Evolutionary conservation across 176 grass and related monocot genomes (phyloP).

Genomic region (Hordeum marinum): DNA sequence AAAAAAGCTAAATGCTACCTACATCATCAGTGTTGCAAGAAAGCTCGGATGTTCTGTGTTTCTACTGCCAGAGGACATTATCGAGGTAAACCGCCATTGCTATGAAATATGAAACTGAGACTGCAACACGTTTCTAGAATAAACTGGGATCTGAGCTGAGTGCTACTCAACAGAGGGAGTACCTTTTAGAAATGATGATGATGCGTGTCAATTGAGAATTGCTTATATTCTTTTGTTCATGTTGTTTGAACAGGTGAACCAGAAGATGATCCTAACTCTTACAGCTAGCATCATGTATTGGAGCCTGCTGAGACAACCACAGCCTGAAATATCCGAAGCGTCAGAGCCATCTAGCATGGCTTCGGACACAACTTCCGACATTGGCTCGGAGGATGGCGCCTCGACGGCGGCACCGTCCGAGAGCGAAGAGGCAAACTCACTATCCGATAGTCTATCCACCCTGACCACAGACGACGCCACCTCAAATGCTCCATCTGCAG

Average conservation of each 20-base stretch:
- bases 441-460: slow-evolving; percentile 46
- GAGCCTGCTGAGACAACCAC: slow-evolving; percentile 63
- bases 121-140: not conserved
- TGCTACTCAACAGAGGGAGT: too few relatives aligned
- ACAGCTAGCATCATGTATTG: slow-evolving; percentile 97
- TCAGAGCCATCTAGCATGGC: slow-evolving; percentile 56
- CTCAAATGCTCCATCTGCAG: slow-evolving; percentile 35
- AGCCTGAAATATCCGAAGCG: slow-evolving; percentile 40
- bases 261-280: slow-evolving; percentile 96
- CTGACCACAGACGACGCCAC: slow-evolving; percentile 52
- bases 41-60: slow-evolving; percentile 95
- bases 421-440: slow-evolving; percentile 53
- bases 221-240: slow-evolving; percentile 6
- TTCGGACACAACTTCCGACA: slow-evolving; percentile 59
- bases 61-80: slow-evolving; percentile 93
- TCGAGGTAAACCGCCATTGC: slow-evolving; percentile 62
- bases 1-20: slow-evolving; percentile 94
- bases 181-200: not conserved
- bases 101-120: slow-evolving; percentile 10
- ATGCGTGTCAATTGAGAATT: not conserved
- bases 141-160: not conserved
- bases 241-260: slow-evolving; percentile 72
- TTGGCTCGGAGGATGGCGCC: slow-evolving; percentile 62
- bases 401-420: slow-evolving; percentile 69
- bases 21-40: slow-evolving; percentile 93